These are phyloP conservation scores for Aspergillus sp. DNA, from an alignment of 2,329 filamentous ascomycete genomes.

Conservation along the genomic window DNA sequence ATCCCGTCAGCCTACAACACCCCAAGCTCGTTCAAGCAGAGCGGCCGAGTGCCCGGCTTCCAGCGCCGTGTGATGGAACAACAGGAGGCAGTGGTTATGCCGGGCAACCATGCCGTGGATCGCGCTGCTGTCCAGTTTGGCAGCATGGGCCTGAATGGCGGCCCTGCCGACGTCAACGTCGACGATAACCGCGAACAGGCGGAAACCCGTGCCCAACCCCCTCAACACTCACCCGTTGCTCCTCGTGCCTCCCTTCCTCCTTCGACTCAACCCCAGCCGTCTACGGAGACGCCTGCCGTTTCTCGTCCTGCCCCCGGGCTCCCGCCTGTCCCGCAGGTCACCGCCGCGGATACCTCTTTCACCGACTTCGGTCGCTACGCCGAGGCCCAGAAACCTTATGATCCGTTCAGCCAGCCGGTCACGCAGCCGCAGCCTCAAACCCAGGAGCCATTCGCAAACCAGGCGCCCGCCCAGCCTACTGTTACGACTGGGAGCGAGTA, in stretches of 20 bases:
- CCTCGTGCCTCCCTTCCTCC: slow-evolving; percentile 83
- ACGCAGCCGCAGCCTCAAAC: slow-evolving; percentile 52
- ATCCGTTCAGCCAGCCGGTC: slow-evolving; percentile 73
- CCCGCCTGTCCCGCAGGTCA: slow-evolving; percentile 50
- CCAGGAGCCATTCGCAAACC: slow-evolving; percentile 48
- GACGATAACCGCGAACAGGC: slow-evolving; percentile 92
- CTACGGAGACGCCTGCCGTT: slow-evolving; percentile 34
- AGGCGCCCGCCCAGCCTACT: slow-evolving; percentile 50
- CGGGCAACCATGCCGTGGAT: slow-evolving; percentile 89
- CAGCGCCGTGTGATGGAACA: slow-evolving; percentile 85
- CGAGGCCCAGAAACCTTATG: slow-evolving; percentile 68
- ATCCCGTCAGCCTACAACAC: slow-evolving; percentile 61
- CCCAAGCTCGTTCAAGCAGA: slow-evolving; percentile 64
- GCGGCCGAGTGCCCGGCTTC: slow-evolving; percentile 69
- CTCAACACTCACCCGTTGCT: slow-evolving; percentile 80
- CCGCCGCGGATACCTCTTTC: slow-evolving; percentile 38
- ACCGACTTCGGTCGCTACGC: slow-evolving; percentile 47
- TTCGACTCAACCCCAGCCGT: slow-evolving; percentile 29
- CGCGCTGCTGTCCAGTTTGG: slow-evolving; percentile 91
- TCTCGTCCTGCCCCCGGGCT: slow-evolving; percentile 54
- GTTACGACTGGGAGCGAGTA: slow-evolving; percentile 60
- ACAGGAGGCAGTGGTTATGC: slow-evolving; percentile 97
- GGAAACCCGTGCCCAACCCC: slow-evolving; percentile 86
- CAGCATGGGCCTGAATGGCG: slow-evolving; percentile 79
- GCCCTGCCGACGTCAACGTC: slow-evolving; percentile 53